These are phyloP conservation scores for Chloroidium sp. DNA, from an alignment of 163 green algal genomes.

Conservation along the genomic window DNA sequence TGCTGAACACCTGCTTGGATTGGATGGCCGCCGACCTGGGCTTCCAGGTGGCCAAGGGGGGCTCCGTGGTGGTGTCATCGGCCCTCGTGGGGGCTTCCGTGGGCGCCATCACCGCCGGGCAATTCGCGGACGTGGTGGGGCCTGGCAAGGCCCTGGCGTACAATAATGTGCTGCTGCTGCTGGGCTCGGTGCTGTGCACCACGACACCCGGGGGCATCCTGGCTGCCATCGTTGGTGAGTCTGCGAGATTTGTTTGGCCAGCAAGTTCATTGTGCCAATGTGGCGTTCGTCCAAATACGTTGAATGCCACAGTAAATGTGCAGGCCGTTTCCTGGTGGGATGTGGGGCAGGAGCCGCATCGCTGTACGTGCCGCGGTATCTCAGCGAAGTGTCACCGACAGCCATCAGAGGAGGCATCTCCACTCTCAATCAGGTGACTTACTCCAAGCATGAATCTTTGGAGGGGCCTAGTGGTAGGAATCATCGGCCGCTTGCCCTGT, in stretches of 20 bases:
- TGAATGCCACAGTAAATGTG: background rate
- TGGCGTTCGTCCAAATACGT: background rate
- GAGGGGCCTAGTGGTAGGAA: background rate
- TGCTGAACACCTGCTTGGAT: conserved; percentile 38
- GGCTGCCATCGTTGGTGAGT: conserved; percentile 6
- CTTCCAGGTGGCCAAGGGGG: conserved; percentile 11
- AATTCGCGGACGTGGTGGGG: conserved; percentile 33
- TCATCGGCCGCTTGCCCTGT: background rate
- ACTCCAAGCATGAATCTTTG: background rate
- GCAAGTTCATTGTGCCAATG: background rate
- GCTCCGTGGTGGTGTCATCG: conserved; percentile 23
- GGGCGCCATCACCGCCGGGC: conserved; percentile 32
- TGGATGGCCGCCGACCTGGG: conserved; percentile 24
- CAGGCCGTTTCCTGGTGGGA: conserved; percentile 20
- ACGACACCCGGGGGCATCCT: conserved; percentile 10
- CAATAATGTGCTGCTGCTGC: conserved; percentile 18
- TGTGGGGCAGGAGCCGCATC: conserved; percentile 33
- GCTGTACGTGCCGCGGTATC: conserved; percentile 45
- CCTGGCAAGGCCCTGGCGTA: conserved; percentile 24
- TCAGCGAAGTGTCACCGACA: conserved; percentile 42
- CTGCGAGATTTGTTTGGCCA: background rate
- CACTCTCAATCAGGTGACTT: conserved; percentile 31
- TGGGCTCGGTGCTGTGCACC: conserved; percentile 11
- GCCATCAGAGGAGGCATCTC: conserved; percentile 38
- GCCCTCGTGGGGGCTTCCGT: conserved; percentile 34